These are phyloP conservation scores for Erythrophleum ivorense DNA, from an alignment of 331 rosid genomes.

Conservation along the genomic window DNA sequence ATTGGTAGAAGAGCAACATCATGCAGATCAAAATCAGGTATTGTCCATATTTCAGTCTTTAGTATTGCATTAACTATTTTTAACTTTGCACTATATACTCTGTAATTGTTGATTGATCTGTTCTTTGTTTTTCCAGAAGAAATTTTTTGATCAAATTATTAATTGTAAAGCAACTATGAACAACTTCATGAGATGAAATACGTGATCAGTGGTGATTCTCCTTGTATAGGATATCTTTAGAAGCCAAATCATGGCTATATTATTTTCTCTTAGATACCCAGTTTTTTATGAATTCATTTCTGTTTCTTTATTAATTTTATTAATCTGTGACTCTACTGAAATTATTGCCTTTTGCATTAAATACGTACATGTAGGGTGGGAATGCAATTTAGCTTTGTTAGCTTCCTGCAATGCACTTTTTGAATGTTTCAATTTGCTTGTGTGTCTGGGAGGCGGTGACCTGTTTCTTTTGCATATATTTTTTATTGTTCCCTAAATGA, in stretches of 20 bases:
- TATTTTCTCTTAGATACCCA: not conserved
- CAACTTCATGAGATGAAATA: constrained; percentile 23
- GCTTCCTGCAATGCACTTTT: not conserved
- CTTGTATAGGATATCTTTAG: not conserved
- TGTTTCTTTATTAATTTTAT: not conserved
- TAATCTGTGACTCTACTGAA: constrained; percentile 7
- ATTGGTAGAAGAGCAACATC: constrained; percentile 62
- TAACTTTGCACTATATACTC: not conserved
- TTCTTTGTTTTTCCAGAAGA: constrained; percentile 1
- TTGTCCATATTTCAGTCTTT: constrained; percentile 13
- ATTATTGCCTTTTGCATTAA: constrained; percentile 13
- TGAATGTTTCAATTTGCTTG: not conserved
- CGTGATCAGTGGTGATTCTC: constrained; percentile 8
- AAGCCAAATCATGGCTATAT: not conserved
- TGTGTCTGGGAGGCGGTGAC: not conserved
- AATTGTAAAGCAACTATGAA: not conserved
- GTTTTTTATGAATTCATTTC: constrained; percentile 6
- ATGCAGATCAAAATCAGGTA: constrained; percentile 62
- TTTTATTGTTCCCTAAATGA: not conserved
- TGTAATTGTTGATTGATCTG: not conserved
- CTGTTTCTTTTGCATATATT: not conserved
- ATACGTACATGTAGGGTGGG: constrained; percentile 1
- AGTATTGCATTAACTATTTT: not conserved
- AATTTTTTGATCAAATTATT: constrained; percentile 5
- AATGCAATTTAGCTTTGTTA: not conserved